Conservation (phyloP, 345 rosid genomes). For the Rubroshorea leprosula region DNA sequence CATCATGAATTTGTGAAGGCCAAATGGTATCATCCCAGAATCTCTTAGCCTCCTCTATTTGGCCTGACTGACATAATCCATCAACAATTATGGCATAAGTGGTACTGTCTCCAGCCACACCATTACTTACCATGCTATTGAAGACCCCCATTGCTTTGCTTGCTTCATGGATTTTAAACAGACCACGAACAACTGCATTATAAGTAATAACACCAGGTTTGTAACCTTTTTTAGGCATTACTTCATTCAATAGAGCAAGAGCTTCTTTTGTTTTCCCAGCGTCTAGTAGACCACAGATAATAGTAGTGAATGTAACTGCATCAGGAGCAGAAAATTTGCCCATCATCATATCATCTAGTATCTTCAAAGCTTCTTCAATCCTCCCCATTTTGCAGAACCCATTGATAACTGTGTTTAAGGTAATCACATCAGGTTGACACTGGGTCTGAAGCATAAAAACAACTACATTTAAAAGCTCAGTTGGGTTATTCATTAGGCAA, state of each 20-base stretch:
- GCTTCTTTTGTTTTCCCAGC: slow-evolving; percentile 59
- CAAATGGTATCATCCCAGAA: slow-evolving; percentile 78
- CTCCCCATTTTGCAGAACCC: slow-evolving; percentile 78
- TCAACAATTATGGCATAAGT: slow-evolving; percentile 54
- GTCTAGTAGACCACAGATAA: slow-evolving; percentile 52
- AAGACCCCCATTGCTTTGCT: slow-evolving; percentile 51
- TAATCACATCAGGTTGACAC: slow-evolving; percentile 67
- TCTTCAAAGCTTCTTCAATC: slow-evolving; percentile 62
- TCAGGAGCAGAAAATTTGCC: slow-evolving; percentile 78
- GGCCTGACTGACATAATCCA: slow-evolving; percentile 45
- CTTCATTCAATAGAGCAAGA: slow-evolving; percentile 38
- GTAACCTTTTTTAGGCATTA: slow-evolving; percentile 45
- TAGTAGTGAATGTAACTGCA: slow-evolving; percentile 64
- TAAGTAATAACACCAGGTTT: slow-evolving; percentile 61
- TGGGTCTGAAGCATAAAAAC: slow-evolving; percentile 69
- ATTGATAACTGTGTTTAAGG: slow-evolving; percentile 69
- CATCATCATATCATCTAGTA: slow-evolving; percentile 62
- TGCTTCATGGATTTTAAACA: slow-evolving; percentile 42
- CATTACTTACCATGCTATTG: slow-evolving; percentile 40
- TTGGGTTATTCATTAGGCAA: slow-evolving; percentile 47
- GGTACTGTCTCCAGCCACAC: slow-evolving; percentile 40
- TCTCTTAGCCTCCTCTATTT: slow-evolving; percentile 54
- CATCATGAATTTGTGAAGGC: slow-evolving; percentile 73
- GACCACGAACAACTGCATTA: slow-evolving; percentile 61
- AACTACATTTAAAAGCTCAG: slow-evolving; percentile 61